A percentile compares a stretch with the other conserved stretches of the same genome.
Evolutionary conservation across 495 filamentous ascomycete species (phyloP).

Genomic region (Massariosphaeria phaeospora): DNA sequence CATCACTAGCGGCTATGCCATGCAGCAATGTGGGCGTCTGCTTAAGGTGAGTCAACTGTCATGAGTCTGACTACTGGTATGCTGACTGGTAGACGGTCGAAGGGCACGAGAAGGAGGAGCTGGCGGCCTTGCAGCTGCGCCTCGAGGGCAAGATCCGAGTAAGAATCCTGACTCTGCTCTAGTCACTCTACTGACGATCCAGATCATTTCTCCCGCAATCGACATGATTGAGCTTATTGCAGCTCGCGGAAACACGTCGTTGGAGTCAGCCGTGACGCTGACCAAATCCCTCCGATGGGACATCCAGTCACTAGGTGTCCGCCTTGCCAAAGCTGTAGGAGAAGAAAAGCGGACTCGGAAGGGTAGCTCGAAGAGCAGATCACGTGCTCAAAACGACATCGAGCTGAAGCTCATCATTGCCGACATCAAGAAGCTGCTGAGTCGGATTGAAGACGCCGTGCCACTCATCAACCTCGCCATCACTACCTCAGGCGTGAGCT

Average conservation of each 20-base stretch:
- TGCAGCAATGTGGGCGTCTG: slow-evolving; percentile 72
- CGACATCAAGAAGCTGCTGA: slow-evolving; percentile 71
- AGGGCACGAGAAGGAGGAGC: slow-evolving; percentile 63
- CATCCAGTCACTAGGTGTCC: slow-evolving; percentile 76
- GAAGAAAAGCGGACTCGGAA: slow-evolving; percentile 57
- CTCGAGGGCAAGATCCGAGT: slow-evolving; percentile 81
- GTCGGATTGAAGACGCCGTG: slow-evolving; percentile 84
- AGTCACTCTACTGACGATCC: slow-evolving; percentile 3
- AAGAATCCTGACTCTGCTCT: slow-evolving; percentile 24
- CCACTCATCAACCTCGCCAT: slow-evolving; percentile 93
- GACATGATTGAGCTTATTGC: slow-evolving; percentile 92
- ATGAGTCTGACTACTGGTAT: neutral
- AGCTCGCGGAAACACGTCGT: slow-evolving; percentile 87
- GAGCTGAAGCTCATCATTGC: slow-evolving; percentile 66
- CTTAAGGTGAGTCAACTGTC: slow-evolving; percentile 54
- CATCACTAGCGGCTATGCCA: slow-evolving; percentile 79
- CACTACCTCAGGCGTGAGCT: slow-evolving; percentile 83
- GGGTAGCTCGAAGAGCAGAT: slow-evolving; percentile 48
- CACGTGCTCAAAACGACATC: slow-evolving; percentile 47
- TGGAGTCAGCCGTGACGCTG: slow-evolving; percentile 81
- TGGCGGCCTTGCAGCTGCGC: slow-evolving; percentile 64
- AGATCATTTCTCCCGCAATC: slow-evolving; percentile 89
- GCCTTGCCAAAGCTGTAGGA: slow-evolving; percentile 63
- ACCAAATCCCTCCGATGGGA: slow-evolving; percentile 84
- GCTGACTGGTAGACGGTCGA: slow-evolving; percentile 55